Base-by-base conservation (phyloP, 371 early-diverging fungal genomes). In the Rhizopus stolonifer region DNA sequence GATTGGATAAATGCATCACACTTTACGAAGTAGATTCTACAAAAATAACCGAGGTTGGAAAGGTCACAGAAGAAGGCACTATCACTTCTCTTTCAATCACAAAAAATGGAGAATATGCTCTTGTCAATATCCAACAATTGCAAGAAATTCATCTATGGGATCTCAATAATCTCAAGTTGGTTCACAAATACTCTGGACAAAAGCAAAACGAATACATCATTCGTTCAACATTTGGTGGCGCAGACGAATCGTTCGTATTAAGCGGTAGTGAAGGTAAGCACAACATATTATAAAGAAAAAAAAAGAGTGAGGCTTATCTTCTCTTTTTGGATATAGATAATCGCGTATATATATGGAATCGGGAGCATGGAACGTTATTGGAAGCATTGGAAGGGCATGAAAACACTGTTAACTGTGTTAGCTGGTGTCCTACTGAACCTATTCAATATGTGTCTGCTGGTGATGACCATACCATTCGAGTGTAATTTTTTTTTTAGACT, bases 211-310 rank as follows among this genome's bases (percentile, higher is more conserved):
- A 76, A 5, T 96, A 84, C 69, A 91, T 97, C 23, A 92, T 97
- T 49, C 84, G 98, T 47, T 94, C 93, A 4, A 88, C 93, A 9
- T 90, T 98, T 69, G 97, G 95, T 6, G 98, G 98, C 2, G 61
- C 68, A 36, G 81, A 91, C 51, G 89, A 92, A 52, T 75, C 81
- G 4, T 91, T 95, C 58, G 80, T 97, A 9, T 64, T 89, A 1
- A 89, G 91, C 55, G 98, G 98, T 5, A 94, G 94, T 64, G 95
- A 95, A 81, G 90, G 89, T 86, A 61, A 29, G 25, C 49, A 44
- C n/a, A n/a, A n/a, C n/a, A n/a, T n/a, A n/a, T n/a, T n/a, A n/a
- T n/a, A n/a, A n/a, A n/a, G n/a, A n/a, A n/a, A n/a, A n/a, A n/a
- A n/a, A n/a, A n/a, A n/a, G n/a, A n/a, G n/a, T n/a, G n/a, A n/a